Evolutionary conservation across 1,284 basidiomycete species (phyloP), one percentile per base, ranked within the genome.

Genomic region (Fistulina hepatica): DNA sequence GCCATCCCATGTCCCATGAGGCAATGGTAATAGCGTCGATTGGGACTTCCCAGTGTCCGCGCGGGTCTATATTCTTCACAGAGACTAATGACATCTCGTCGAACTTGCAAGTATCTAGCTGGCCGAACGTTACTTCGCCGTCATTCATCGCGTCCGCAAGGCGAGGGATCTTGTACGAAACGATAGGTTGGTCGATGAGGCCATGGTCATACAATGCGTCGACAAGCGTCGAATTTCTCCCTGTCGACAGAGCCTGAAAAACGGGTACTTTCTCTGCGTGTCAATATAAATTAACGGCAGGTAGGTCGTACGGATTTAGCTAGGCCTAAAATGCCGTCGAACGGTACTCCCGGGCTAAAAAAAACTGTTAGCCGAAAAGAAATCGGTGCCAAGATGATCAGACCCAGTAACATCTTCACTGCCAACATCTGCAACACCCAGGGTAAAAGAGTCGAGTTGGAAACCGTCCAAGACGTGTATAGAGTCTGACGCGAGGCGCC

Each of bases 241-340:
- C 73, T 44, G 77, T 63, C 6, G 81, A 83, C 34, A 84, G 61
- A 12, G 50, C 56, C 65, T 75, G 21, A 16, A 25, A 27, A 19
- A 20, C 9, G 40, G 2, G 13, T 22, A n/a, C 24, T 25, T 43
- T n/a, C 23, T 7, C 39, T n/a, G 13, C 17, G 16, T 22, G 17
- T 33, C 7, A 39, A 19, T 7, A 20, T 13, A 17, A 17, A 44
- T 15, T 5, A 13, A 34, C 24, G 24, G 46, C 23, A 44, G n/a
- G 12, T 12, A 4, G 13, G 57, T n/a, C 66, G 44, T 47, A 76
- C 68, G 48, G 68, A 73, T 57, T 71, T 76, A 23, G 81, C 81
- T 43, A 86, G 63, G 40, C 86, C 78, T 70, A 90, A 71, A 44
- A 91, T 60, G 30, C 88, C 76, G 53, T 89, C 85, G 47, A 83